These are phyloP conservation scores for Picochlorum sp. DNA, from an alignment of 139 green algal genomes.

Conservation along the genomic window DNA sequence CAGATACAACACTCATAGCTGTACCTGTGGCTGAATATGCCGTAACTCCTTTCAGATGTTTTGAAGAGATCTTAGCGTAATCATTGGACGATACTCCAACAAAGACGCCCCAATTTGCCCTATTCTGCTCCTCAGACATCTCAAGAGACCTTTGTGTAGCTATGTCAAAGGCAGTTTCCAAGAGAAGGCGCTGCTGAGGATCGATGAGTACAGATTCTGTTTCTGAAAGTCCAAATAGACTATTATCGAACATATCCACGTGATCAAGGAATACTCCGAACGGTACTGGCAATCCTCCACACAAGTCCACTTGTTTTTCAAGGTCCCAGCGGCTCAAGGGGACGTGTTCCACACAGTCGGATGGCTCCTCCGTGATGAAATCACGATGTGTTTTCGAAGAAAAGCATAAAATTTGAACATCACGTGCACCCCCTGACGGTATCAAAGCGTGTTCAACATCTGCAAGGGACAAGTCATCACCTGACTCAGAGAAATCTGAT, in stretches of 20 bases:
- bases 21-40: conserved; percentile 46
- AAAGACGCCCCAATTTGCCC: conserved; percentile 31
- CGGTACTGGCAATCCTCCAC: conserved; percentile 13
- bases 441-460: conserved; percentile 6
- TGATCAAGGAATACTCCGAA: conserved; percentile 55
- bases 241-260: conserved; percentile 47
- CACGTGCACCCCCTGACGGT: neutral
- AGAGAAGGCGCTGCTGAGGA: conserved; percentile 70
- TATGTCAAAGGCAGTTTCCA: conserved; percentile 38
- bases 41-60: conserved; percentile 23
- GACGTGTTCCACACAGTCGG: conserved; percentile 23
- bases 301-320: conserved; percentile 14
- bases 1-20: conserved; percentile 53
- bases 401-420: neutral
- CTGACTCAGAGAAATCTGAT: neutral
- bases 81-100: conserved; percentile 32
- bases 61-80: conserved; percentile 19
- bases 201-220: conserved; percentile 63
- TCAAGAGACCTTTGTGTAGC: conserved; percentile 2
- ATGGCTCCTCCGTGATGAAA: neutral
- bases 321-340: conserved; percentile 45
- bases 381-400: neutral
- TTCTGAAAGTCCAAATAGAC: conserved; percentile 17
- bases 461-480: neutral
- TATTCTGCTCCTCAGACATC: conserved; percentile 18